These are phyloP conservation scores for Hyaloraphidium curvatum DNA, from an alignment of 192 early-diverging fungal genomes.

Conservation along the genomic window DNA sequence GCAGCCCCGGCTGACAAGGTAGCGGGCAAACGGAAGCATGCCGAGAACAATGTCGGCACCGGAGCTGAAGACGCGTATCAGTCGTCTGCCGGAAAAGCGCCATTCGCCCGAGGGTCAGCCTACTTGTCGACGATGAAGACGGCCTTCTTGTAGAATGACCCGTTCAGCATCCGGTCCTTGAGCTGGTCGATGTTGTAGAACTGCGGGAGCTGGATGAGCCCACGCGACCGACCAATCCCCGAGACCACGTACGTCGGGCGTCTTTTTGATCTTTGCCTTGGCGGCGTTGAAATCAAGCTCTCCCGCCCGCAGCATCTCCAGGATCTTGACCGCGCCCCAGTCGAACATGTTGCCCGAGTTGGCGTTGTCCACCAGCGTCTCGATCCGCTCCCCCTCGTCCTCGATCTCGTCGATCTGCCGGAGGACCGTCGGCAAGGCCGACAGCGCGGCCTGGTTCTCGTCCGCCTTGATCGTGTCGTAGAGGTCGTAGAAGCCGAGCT, in stretches of 20 bases:
- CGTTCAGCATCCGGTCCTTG: constrained; percentile 14
- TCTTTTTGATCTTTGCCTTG: constrained; percentile 8
- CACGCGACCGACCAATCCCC: too few relatives aligned
- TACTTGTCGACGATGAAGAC: constrained; percentile 76
- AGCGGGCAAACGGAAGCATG: constrained; percentile 54
- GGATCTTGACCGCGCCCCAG: constrained; percentile 33
- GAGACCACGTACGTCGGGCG: too few relatives aligned
- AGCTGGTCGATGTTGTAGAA: constrained; percentile 28
- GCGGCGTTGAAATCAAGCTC: constrained; percentile 37
- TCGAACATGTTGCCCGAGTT: constrained; percentile 57
- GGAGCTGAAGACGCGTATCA: too few relatives aligned
- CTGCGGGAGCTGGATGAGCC: constrained; percentile 14
- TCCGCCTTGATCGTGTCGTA: constrained; percentile 43
- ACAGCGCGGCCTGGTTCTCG: constrained; percentile 43
- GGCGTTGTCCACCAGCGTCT: constrained; percentile 37
- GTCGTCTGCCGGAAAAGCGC: too few relatives aligned
- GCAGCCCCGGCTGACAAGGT: constrained; percentile 27
- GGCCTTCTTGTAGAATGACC: constrained; percentile 24
- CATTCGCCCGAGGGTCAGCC: too few relatives aligned
- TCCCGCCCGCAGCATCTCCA: constrained; percentile 31
- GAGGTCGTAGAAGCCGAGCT: constrained; percentile 59
- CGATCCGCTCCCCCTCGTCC: constrained; percentile 14
- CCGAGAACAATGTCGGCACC: constrained; percentile 64
- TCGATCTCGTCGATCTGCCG: constrained; percentile 22
- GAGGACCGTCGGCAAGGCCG: constrained; percentile 25